phyloP scores from a whole-genome alignment of 2,329 filamentous ascomycete species.

The Penicillium vulpinum region DNA sequence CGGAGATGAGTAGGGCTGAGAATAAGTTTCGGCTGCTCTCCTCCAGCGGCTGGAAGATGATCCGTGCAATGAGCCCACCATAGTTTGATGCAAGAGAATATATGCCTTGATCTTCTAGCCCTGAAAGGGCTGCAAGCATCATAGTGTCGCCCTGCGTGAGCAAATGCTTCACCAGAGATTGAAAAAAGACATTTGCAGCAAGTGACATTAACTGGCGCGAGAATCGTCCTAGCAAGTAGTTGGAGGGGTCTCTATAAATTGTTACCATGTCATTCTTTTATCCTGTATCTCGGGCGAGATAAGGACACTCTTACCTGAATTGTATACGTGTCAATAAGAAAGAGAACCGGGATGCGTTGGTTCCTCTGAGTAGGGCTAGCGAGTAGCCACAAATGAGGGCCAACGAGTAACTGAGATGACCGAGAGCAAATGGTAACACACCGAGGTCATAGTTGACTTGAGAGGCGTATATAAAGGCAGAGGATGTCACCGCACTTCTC shows the following conservation, averaged over 20 bases:
- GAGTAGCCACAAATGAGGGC: conserved; percentile 70
- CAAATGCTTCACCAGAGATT: conserved; percentile 87
- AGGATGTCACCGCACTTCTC: conserved; percentile 75
- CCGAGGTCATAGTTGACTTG: conserved; percentile 59
- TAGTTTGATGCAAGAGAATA: conserved; percentile 96
- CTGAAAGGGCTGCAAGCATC: conserved; percentile 75
- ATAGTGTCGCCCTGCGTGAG: conserved; percentile 93
- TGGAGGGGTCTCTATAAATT: conserved; percentile 26
- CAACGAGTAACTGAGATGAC: conserved; percentile 75
- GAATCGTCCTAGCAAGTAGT: conserved; percentile 63
- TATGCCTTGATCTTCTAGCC: conserved; percentile 77
- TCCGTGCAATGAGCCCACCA: conserved; percentile 80
- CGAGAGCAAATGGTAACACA: conserved; percentile 83
- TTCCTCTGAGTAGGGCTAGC: conserved; percentile 59
- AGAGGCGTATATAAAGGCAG: conserved; percentile 65
- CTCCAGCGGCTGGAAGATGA: conserved; percentile 93
- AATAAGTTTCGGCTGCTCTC: conserved; percentile 91
- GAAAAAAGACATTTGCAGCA: conserved; percentile 78
- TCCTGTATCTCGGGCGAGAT: background rate
- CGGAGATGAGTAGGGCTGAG: conserved; percentile 67
- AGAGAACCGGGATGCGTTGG: conserved; percentile 64
- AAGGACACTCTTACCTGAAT: conserved; percentile 40
- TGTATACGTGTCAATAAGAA: conserved; percentile 55
- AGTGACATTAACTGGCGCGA: conserved; percentile 70
- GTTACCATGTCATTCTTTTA: conserved; percentile 15